Conservation (phyloP, 2,329 filamentous ascomycete species). For the Xylaria polymorpha region DNA sequence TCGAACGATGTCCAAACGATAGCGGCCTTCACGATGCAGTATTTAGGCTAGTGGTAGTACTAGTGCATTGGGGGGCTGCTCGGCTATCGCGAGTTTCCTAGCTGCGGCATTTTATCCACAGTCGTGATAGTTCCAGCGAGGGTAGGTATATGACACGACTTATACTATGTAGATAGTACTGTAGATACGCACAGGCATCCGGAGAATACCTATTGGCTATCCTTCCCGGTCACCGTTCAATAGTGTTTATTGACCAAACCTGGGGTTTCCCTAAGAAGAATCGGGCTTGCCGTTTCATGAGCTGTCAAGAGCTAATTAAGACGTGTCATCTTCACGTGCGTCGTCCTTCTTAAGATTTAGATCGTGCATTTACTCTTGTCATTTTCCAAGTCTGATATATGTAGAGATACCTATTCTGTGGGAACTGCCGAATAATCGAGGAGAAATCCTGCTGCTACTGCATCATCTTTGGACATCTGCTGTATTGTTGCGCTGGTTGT, state of each 20-base stretch:
- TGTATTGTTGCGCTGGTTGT: conserved; percentile 4
- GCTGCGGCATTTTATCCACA: conserved; percentile 1
- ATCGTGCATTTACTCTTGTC: neutral
- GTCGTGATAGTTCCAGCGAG: neutral
- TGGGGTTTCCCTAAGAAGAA: neutral
- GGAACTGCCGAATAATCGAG: neutral
- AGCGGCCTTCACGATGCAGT: neutral
- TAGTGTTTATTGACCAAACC: conserved; percentile 3
- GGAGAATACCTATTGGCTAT: neutral
- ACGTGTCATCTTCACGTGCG: neutral
- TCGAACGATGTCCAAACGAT: neutral
- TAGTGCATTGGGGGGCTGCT: neutral
- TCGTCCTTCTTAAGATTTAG: neutral
- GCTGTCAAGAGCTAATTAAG: conserved; percentile 5
- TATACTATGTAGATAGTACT: neutral
- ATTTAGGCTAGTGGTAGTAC: neutral
- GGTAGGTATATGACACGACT: neutral
- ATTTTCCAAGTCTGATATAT: neutral
- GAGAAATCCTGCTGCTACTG: neutral
- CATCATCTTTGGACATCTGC: neutral
- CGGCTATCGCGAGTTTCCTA: neutral
- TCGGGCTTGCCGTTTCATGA: neutral
- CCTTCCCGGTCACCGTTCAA: neutral
- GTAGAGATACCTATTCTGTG: neutral
- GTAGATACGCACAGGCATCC: neutral